Evolutionary conservation across 78 protist species (phyloP).

Genomic region (Diacronema lutheri): DNA sequence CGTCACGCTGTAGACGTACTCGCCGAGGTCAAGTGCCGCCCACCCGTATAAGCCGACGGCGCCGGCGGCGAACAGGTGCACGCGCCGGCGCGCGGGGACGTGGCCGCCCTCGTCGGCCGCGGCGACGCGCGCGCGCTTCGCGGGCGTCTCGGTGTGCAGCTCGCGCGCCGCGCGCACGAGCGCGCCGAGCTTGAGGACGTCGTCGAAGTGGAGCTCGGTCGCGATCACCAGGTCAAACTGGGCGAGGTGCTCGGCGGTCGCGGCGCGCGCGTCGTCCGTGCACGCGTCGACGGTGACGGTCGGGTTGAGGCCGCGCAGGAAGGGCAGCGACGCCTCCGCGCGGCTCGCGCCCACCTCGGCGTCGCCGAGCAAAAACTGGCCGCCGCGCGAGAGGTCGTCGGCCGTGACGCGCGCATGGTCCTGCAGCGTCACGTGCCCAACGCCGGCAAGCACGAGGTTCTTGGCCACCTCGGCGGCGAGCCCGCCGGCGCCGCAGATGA

Average conservation of each 20-base stretch:
- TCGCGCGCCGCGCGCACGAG: too few species aligned
- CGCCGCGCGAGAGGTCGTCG: background rate
- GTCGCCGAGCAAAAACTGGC: background rate
- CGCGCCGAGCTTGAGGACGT: background rate
- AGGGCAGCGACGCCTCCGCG: background rate
- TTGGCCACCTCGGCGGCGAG: conserved; percentile 10
- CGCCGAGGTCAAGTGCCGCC: background rate
- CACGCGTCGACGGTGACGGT: background rate
- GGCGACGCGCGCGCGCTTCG: background rate
- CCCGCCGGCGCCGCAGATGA: background rate
- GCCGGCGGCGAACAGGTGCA: background rate
- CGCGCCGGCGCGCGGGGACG: too few species aligned
- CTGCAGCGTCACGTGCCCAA: background rate
- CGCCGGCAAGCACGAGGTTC: conserved; percentile 44
- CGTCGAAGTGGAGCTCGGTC: background rate
- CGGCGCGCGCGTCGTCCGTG: background rate
- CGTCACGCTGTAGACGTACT: too few species aligned
- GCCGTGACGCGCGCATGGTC: background rate
- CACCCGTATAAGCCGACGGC: background rate
- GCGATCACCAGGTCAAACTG: background rate
- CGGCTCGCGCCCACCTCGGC: conserved; percentile 13
- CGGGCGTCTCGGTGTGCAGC: too few species aligned
- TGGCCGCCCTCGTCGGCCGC: background rate
- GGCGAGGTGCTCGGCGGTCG: background rate
- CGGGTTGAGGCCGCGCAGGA: conserved; percentile 22